Evolutionary conservation across 2,329 filamentous ascomycete genomes (phyloP), one percentile per base, ranked within the genome.

Genomic region (Xylaria sp.): DNA sequence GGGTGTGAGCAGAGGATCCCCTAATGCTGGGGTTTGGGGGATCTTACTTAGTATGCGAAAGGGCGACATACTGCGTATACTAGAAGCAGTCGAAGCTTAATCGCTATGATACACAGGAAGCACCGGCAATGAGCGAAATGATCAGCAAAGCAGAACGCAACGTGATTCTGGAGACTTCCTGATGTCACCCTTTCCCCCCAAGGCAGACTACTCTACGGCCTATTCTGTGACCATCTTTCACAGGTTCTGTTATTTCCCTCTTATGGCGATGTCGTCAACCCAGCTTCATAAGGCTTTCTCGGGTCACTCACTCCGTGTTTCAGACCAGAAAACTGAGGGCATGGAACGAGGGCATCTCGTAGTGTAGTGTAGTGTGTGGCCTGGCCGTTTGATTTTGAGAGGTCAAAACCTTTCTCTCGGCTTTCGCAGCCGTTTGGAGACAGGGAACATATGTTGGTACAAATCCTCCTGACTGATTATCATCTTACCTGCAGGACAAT

Each of bases 401-500:
- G 53, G 49, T 45, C 39, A 22, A 60, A 27, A 5, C n/a, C 42
- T 22, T 27, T 11, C 13, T n/a, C 33, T 51, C 31, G 47, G 65
- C 57, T 54, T 38, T 25, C 63, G 25, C 45, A 33, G 20, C 51
- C 22, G 59, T 63, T 63, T 65, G 58, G 62, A 57, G 62, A 62
- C 58, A 62, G 58, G 66, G 54, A 50, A 31, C 51, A 36, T 38
- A 47, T 57, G 61, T 39, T 63, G 59, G 63, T 53, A 5, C 11
- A 47, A 59, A 66, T 66, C 66, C 66, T 69, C 59, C 59, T 66
- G 50, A 59, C 50, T 60, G 60, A 66, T 49, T 42, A 59, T 56
- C 36, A 42, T 68, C 62, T 55, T 42, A 65, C 62, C 20, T 62
- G 56, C 67, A 64, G 61, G 39, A 59, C 42, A 38, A 29, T 51